Base-by-base conservation (phyloP, 2,329 filamentous ascomycete species). In the Capronia americana region DNA sequence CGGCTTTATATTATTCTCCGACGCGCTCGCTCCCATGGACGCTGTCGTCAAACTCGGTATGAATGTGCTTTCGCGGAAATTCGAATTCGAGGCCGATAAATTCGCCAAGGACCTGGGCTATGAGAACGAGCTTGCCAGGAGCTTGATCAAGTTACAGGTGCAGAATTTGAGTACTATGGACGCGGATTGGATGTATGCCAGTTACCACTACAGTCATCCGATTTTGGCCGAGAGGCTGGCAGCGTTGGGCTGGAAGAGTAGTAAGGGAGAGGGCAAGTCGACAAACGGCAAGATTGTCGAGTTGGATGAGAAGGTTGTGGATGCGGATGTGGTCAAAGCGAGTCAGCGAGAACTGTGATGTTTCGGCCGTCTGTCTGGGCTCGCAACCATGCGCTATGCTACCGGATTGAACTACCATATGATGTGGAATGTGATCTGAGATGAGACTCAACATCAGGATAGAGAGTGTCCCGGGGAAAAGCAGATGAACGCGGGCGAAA, bases 141-240 rank as follows among this genome's bases (percentile, higher is more conserved):
- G 92, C 24, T 87, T 99, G 70, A 93, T 99, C 82, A 97, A 97
- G 84, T 90, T 99, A 60, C 96, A 99, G 81, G 92, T 97, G 75
- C 93, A 98, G 83, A 99, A 99, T 77, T 85, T 99, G 72, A 96
- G 92, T 80, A 96, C 92, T 68, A 98, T 99, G 94, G 95, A 99
- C 75, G 95, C 95, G 30, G 96, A 99, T 81, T 96, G 92, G 91
- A 88, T 97, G 86, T 99, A 96, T 80, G 95, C 95, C 61, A 96
- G 90, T 81, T 99, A 98, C 84, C 93, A 99, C 82, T 97, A 96
- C 85, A 97, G 94, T 26, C 95, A 99, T 81, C 95, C 95, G 0
- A 97, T 98, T 72, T 84, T 99, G 72, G 91, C 93, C 1, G 96
- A 99, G 85, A 88, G 95, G 74, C 85, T 99, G 74, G 92, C 91